Conservation (phyloP, 768 basidiomycete species). For the Solioccasus polychromus region DNA sequence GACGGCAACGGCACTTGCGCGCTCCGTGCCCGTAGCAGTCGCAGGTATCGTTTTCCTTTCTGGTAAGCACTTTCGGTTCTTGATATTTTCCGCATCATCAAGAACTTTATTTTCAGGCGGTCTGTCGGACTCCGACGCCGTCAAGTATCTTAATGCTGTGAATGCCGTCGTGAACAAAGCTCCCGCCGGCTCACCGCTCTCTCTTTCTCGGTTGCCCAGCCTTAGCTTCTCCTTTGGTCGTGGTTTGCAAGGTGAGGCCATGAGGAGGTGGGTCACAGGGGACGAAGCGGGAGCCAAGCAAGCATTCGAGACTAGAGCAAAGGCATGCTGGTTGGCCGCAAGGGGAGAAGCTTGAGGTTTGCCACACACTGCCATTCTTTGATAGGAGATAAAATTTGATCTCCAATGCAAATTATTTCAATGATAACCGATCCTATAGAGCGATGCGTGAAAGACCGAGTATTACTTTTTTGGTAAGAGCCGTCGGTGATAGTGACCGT, state of each 20-base stretch:
- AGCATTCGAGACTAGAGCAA: constrained; percentile 42
- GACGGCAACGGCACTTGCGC: constrained; percentile 43
- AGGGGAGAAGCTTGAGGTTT: constrained; percentile 29
- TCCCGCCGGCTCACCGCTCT: constrained; percentile 27
- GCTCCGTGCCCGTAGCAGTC: constrained; percentile 44
- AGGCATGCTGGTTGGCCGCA: constrained; percentile 41
- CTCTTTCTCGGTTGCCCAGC: constrained; percentile 39
- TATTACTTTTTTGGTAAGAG: background rate
- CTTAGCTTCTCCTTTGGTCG: constrained; percentile 51
- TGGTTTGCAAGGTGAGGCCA: constrained; percentile 48
- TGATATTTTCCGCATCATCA: background rate
- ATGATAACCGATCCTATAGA: background rate
- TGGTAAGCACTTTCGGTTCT: constrained; percentile 29
- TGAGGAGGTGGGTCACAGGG: constrained; percentile 44
- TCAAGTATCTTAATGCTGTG: constrained; percentile 39
- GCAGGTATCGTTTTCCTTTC: constrained; percentile 51
- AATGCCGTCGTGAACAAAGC: constrained; percentile 39
- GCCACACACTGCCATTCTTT: background rate
- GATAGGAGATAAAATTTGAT: constrained; percentile 1
- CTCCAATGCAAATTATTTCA: background rate
- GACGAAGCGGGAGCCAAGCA: constrained; percentile 40
- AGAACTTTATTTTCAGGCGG: constrained; percentile 33
- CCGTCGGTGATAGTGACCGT: too few relatives aligned
- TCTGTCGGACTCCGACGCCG: constrained; percentile 39
- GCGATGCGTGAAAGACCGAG: background rate